Percentiles rank a stretch among this genome's conserved stretches.
Conservation (phyloP, 164 flowering plant species). For the Houttuynia cordata region DNA sequence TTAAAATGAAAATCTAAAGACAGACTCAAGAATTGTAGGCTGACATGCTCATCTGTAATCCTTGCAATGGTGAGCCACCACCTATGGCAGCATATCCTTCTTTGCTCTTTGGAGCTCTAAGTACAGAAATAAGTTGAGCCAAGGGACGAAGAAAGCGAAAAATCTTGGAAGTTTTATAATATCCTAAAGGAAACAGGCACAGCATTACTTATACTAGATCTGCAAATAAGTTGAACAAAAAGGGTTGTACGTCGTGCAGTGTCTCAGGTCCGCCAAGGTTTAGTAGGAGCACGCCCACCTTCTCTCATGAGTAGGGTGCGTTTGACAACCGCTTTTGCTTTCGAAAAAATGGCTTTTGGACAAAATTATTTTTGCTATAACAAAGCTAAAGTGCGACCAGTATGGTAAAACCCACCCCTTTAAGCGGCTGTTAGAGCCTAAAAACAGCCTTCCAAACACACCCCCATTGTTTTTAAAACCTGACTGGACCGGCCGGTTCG, state of each 20-base stretch:
- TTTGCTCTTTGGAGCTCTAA: constrained; percentile 93
- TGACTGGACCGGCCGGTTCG: too few relatives aligned
- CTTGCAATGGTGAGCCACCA: constrained; percentile 92
- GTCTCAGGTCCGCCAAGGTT: constrained; percentile 74
- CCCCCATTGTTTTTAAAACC: too few relatives aligned
- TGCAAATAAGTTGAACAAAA: constrained; percentile 85
- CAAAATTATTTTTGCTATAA: too few relatives aligned
- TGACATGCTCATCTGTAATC: constrained; percentile 92
- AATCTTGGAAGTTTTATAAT: constrained; percentile 86
- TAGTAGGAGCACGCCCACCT: constrained; percentile 79
- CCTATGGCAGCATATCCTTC: constrained; percentile 99
- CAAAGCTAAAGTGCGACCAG: too few relatives aligned
- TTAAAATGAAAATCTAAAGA: background rate
- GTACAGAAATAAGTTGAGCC: constrained; percentile 73
- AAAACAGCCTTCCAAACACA: too few relatives aligned
- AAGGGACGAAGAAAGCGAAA: constrained; percentile 79
- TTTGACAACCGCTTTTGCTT: too few relatives aligned
- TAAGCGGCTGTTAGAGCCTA: too few relatives aligned
- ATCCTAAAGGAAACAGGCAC: constrained; percentile 36
- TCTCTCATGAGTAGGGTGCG: constrained; percentile 70
- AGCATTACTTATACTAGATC: constrained; percentile 71
- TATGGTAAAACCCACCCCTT: too few relatives aligned
- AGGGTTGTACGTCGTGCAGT: constrained; percentile 80
- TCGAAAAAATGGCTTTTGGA: too few relatives aligned
- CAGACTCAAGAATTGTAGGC: background rate